Conservation (phyloP, 345 rosid species). For the Tarenaya hassleriana region DNA sequence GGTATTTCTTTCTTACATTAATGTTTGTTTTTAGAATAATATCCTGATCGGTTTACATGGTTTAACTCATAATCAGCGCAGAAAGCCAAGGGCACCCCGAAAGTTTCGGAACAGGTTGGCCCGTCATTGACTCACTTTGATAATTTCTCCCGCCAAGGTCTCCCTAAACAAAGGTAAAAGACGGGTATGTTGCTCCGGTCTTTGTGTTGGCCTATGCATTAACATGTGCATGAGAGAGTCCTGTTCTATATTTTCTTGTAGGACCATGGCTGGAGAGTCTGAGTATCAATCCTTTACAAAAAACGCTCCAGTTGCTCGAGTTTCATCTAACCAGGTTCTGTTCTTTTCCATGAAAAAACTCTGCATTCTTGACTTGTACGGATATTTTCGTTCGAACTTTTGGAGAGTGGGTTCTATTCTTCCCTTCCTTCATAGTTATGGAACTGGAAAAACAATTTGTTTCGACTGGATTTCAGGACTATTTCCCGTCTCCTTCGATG, state of each 20-base stretch:
- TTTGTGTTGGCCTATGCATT: background rate
- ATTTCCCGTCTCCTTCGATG: slow-evolving; percentile 73
- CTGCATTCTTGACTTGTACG: background rate
- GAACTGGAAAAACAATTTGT: slow-evolving; percentile 8
- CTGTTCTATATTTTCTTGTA: slow-evolving; percentile 10
- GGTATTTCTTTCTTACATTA: no score
- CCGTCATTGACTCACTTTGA: slow-evolving; percentile 2
- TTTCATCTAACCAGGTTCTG: slow-evolving; percentile 69
- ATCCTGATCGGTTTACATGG: slow-evolving; percentile 1
- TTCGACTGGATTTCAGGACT: slow-evolving; percentile 48
- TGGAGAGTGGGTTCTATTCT: slow-evolving; percentile 10
- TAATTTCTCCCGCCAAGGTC: background rate
- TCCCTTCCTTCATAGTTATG: background rate
- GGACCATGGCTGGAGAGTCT: slow-evolving; percentile 32
- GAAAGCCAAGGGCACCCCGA: slow-evolving; percentile 15
- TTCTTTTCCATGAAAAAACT: slow-evolving; percentile 2
- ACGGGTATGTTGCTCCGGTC: background rate
- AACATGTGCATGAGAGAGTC: slow-evolving; percentile 6
- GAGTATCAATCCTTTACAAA: slow-evolving; percentile 26
- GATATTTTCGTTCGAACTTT: background rate
- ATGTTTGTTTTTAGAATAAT: no score
- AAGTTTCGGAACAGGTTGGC: slow-evolving; percentile 15
- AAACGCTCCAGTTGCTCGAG: slow-evolving; percentile 38
- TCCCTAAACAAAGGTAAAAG: slow-evolving; percentile 13
- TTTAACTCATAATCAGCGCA: slow-evolving; percentile 21